Evolutionary conservation across 306 rosid species (phyloP).

Genomic region (Urtica urens): DNA sequence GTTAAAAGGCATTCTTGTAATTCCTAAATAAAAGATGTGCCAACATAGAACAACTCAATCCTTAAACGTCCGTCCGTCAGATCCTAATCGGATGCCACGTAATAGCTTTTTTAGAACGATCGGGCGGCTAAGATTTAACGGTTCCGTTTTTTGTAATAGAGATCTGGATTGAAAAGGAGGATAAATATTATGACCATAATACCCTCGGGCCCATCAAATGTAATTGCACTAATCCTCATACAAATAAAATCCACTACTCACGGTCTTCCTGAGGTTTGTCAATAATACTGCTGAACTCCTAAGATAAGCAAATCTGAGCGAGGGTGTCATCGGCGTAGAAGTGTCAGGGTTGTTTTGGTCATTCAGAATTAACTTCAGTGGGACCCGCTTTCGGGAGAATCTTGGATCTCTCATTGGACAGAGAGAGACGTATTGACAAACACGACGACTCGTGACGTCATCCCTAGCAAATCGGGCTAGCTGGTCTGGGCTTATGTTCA

Average conservation of each 20-base stretch:
- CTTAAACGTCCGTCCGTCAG: not conserved
- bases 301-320: no score
- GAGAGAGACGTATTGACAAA: slow-evolving; percentile 12
- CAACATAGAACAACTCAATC: not conserved
- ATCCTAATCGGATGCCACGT: slow-evolving; percentile 10
- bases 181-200: slow-evolving; percentile 11
- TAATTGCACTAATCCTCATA: slow-evolving; percentile 21
- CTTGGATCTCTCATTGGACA: not conserved
- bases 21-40: slow-evolving; percentile 3
- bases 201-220: slow-evolving; percentile 33
- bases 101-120: slow-evolving; percentile 10
- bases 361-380: slow-evolving; percentile 20
- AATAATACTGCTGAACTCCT: no score
- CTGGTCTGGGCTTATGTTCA: no score
- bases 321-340: no score
- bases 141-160: slow-evolving; percentile 1
- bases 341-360: slow-evolving; percentile 48
- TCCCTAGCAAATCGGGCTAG: slow-evolving; percentile 8
- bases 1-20: no score
- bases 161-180: slow-evolving; percentile 3
- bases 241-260: slow-evolving; percentile 8
- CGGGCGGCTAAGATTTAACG: slow-evolving; percentile 16
- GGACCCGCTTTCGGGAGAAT: not conserved
- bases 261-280: slow-evolving; percentile 19
- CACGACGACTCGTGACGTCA: slow-evolving; percentile 24